These are phyloP conservation scores for Microdochium bolleyi DNA, from an alignment of 2,329 filamentous ascomycete genomes.

Conservation along the genomic window DNA sequence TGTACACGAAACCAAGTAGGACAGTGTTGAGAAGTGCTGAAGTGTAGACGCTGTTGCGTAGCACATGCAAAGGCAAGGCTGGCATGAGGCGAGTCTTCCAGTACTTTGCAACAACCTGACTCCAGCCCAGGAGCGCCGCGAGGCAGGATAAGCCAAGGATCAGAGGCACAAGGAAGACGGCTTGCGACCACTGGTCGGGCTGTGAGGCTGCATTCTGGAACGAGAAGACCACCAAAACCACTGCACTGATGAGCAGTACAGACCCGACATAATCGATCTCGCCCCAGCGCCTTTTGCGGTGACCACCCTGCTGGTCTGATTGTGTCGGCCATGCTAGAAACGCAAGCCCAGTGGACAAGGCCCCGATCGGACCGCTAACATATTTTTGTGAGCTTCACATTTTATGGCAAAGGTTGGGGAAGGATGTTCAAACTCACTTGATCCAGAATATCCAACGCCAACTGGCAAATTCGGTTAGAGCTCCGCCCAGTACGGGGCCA, in stretches of 20 bases:
- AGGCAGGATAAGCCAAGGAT: constrained; percentile 25
- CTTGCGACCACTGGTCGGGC: constrained; percentile 29
- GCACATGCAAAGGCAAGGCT: constrained; percentile 38
- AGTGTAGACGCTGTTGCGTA: constrained; percentile 37
- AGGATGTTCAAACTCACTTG: constrained; percentile 31
- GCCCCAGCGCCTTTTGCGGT: constrained; percentile 31
- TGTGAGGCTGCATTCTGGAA: constrained; percentile 42
- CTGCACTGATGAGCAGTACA: constrained; percentile 41
- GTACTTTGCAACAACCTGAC: constrained; percentile 17
- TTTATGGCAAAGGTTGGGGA: background rate
- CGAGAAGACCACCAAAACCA: constrained; percentile 47
- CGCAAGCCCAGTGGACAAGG: constrained; percentile 36
- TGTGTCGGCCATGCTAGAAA: constrained; percentile 39
- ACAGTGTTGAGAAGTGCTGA: constrained; percentile 33
- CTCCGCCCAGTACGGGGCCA: constrained; percentile 42
- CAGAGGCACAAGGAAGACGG: constrained; percentile 33
- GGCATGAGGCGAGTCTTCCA: constrained; percentile 25
- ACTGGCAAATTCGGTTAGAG: constrained; percentile 37
- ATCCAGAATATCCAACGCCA: constrained; percentile 55
- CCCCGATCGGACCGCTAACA: constrained; percentile 41
- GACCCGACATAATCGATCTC: constrained; percentile 47
- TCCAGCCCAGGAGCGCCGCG: constrained; percentile 31
- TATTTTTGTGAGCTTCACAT: constrained; percentile 7
- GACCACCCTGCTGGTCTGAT: constrained; percentile 26
- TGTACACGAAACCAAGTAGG: constrained; percentile 41